phyloP scores from a whole-genome alignment of 495 filamentous ascomycete genomes.

The Alectoria sarmentosa region DNA sequence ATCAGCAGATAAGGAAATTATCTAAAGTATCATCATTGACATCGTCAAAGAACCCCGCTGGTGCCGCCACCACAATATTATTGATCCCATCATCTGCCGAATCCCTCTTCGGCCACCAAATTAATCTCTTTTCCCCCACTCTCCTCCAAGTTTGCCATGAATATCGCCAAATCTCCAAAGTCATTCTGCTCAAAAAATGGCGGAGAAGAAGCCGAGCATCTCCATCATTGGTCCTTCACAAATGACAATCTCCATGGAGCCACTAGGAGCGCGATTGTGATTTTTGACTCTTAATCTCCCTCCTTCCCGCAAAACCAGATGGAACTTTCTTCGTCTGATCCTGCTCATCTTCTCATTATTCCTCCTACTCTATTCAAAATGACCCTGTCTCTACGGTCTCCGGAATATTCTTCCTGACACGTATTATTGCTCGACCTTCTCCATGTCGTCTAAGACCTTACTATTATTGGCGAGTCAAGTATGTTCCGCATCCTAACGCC shows the following conservation, averaged over 20 bases:
- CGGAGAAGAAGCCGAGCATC: not conserved
- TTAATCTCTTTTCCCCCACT: not conserved
- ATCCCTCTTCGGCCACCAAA: not conserved
- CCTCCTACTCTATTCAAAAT: not conserved
- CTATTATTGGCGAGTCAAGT: not conserved
- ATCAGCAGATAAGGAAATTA: not conserved
- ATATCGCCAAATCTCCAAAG: not conserved
- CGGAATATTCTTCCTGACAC: constrained; percentile 2
- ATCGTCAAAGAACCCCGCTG: too few species aligned
- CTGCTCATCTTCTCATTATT: not conserved
- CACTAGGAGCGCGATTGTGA: not conserved
- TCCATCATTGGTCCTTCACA: not conserved
- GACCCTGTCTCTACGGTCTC: not conserved
- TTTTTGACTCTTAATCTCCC: not conserved
- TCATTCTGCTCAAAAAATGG: not conserved
- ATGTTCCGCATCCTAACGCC: constrained; percentile 6
- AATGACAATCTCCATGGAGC: not conserved
- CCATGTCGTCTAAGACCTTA: not conserved
- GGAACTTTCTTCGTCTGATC: constrained; percentile 4
- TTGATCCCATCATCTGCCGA: not conserved
- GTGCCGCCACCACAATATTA: too few species aligned
- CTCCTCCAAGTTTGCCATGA: not conserved
- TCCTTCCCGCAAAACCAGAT: not conserved
- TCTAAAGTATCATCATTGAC: too few species aligned
- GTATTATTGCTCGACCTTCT: not conserved